phyloP scores from a whole-genome alignment of 2,329 filamentous ascomycete genomes.

The Epichloe sp. region DNA sequence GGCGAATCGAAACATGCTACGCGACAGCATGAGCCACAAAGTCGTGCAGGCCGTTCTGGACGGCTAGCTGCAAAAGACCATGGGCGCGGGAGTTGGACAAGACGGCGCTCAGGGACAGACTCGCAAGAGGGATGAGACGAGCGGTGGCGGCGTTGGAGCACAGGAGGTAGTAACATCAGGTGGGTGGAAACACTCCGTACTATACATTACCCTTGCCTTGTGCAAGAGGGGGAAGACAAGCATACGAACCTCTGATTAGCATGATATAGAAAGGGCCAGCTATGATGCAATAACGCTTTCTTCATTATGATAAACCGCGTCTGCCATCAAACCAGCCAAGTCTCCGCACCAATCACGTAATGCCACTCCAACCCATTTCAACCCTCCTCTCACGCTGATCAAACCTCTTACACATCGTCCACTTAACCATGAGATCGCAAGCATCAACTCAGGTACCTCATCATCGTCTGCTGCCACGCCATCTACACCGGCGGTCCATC shows the following conservation, averaged over 20 bases:
- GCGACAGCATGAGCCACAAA: neutral
- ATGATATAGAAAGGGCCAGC: too few relatives aligned
- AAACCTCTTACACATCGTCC: too few relatives aligned
- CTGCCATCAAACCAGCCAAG: too few relatives aligned
- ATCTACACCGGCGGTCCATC: constrained; percentile 50
- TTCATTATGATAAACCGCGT: too few relatives aligned
- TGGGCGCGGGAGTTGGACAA: neutral
- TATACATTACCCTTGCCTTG: neutral
- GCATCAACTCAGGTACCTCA: constrained; percentile 29
- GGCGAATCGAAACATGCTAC: neutral
- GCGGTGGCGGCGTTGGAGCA: neutral
- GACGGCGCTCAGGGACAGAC: neutral
- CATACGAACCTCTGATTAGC: too few relatives aligned
- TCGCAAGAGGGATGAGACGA: neutral
- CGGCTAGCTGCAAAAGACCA: neutral
- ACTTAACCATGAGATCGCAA: too few relatives aligned
- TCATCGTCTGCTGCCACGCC: constrained; percentile 62
- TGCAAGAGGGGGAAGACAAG: too few relatives aligned
- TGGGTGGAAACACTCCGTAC: neutral
- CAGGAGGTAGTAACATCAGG: neutral
- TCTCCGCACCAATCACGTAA: too few relatives aligned
- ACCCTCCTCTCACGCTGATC: too few relatives aligned
- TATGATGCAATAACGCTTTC: too few relatives aligned
- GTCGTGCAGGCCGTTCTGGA: neutral
- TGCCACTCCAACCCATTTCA: too few relatives aligned